Base-by-base conservation (phyloP, 148 eudicot species). In the Tetragonia tetragonoides region DNA sequence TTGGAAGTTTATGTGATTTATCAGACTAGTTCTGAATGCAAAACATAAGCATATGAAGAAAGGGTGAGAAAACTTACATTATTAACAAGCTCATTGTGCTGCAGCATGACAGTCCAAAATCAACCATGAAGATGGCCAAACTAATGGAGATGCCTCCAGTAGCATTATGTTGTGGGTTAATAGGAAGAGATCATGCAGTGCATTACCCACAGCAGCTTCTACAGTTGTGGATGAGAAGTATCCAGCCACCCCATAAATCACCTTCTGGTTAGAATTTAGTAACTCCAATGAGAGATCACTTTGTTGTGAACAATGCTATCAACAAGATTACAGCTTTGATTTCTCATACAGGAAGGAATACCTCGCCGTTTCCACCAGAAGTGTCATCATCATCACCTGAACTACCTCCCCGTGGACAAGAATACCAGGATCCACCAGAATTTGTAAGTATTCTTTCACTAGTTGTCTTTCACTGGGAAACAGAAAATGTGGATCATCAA, bases 101-200 rank as follows among this genome's bases (percentile, higher is more conserved):
- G 76, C 90, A 86, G 93, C 69, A 57, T 74, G 70, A 70, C 69
- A 68, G 69, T 74, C 20, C 74, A 70, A 78, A 63, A 77, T 77
- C 90, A 68, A 61, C 70, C 67, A 86, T 85, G 87, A 93, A 91
- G 89, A 82, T 86, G 16, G 75, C 82, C 59, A 78, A 84, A 61
- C 82, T 89, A 79, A 82, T 89, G 87, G 91, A 93, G 16, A 70
- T 93, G 74, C 99, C 99, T 76, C 95, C 97, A 59, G 81, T 84
- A 38, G 92, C 84, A 41, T 81, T 96, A 68, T 62, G 80, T 66
- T 87, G 79, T 81, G 89, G 85, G 68, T 74, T 93, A 53, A 39
- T 89, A 37, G 82, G 79, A 61, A 78, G 73, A 76, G 84, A 80
- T 74, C 74, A 71, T 78, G 83, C 84, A 83, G 70, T 83, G 37